These are phyloP conservation scores for Gossypium australe DNA, from an alignment of 345 rosid species.

Conservation along the genomic window DNA sequence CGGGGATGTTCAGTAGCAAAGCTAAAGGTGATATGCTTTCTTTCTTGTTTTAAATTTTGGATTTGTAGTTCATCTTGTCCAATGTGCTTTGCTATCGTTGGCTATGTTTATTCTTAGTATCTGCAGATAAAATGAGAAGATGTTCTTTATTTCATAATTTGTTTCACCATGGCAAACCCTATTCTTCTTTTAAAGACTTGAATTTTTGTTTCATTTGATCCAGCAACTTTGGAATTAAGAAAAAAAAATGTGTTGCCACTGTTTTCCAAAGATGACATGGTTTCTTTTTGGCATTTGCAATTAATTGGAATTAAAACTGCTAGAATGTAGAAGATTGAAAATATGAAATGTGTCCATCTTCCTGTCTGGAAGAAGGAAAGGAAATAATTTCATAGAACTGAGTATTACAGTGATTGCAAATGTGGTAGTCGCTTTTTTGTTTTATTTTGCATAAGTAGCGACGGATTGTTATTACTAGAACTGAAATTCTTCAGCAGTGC, in stretches of 20 bases:
- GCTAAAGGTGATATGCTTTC: constrained; percentile 72
- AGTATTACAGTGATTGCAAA: neutral
- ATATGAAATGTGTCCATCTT: neutral
- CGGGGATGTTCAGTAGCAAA: constrained; percentile 99
- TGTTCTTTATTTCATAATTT: neutral
- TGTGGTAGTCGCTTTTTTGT: neutral
- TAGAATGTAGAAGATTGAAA: neutral
- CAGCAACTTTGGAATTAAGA: neutral
- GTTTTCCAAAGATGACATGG: neutral
- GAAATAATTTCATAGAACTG: neutral
- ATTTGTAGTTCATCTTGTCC: neutral
- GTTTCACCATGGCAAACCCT: neutral
- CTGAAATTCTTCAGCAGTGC: neutral
- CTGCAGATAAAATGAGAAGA: neutral
- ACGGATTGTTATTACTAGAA: neutral
- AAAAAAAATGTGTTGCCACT: neutral
- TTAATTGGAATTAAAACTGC: neutral
- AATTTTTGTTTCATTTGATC: neutral
- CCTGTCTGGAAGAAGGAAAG: neutral
- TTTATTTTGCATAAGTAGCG: neutral
- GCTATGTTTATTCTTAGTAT: neutral
- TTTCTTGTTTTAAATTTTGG: constrained; percentile 8
- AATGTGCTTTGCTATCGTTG: neutral
- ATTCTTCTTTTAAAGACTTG: neutral
- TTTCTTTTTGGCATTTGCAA: neutral